Percentiles rank a stretch among this genome's conserved stretches.
These are phyloP conservation scores for Pestalotiopsis sp. DNA, from an alignment of 2,329 filamentous ascomycete genomes.

Conservation along the genomic window DNA sequence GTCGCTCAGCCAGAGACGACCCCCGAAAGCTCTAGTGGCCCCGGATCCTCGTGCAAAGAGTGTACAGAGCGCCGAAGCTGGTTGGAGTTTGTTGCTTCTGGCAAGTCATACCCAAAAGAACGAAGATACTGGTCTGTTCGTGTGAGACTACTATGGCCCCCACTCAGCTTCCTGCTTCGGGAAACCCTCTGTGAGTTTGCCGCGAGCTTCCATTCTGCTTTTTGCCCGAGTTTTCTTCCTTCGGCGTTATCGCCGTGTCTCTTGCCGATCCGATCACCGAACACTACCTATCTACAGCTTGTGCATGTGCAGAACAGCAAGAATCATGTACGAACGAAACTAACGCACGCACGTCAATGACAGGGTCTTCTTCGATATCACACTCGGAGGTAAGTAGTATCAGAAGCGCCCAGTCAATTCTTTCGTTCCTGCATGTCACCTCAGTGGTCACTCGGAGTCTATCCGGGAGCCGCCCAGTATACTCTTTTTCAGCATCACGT, in stretches of 20 bases:
- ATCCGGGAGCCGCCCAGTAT: not conserved
- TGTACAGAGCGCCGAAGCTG: not conserved
- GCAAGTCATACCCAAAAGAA: not conserved
- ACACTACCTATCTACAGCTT: not conserved
- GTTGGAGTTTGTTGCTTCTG: not conserved
- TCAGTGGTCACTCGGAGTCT: not conserved
- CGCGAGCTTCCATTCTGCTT: not conserved
- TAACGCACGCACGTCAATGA: not conserved
- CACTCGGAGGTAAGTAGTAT: constrained; percentile 67
- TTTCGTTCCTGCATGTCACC: not conserved
- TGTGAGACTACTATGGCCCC: constrained; percentile 32
- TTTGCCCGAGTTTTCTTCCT: not conserved
- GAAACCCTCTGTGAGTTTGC: constrained; percentile 44
- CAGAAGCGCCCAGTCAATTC: not conserved
- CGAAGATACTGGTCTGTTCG: not conserved
- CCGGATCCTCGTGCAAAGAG: not conserved
- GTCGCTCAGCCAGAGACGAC: not conserved
- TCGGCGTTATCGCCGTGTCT: constrained; percentile 1
- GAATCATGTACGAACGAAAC: not conserved
- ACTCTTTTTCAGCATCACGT: not conserved
- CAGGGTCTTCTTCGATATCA: constrained; percentile 76
- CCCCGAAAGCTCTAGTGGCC: not conserved
- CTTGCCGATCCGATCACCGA: not conserved
- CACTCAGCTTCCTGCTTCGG: constrained; percentile 41
- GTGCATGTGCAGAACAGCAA: not conserved